Conservation (phyloP, 2,329 filamentous ascomycete species). For the Aspergillus persii region DNA sequence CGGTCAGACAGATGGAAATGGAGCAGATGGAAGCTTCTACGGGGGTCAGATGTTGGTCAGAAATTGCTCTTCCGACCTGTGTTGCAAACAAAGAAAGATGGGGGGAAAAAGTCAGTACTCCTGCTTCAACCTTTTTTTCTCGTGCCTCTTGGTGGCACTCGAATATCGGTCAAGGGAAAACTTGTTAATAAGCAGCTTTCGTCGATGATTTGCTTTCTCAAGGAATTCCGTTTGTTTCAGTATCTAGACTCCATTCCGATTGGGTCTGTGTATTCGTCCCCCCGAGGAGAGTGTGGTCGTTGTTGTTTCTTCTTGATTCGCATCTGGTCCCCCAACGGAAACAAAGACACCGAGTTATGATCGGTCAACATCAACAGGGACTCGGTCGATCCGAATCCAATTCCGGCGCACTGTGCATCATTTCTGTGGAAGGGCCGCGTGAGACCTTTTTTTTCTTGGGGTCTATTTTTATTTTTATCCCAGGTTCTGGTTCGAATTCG, state of each 20-base stretch:
- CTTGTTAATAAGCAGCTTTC: background rate
- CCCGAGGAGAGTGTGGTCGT: background rate
- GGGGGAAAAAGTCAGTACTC: too few relatives aligned
- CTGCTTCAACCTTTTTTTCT: background rate
- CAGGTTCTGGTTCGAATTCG: background rate
- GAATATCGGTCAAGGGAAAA: background rate
- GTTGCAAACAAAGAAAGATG: background rate
- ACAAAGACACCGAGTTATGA: background rate
- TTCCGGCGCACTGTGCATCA: background rate
- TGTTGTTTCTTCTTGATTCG: slow-evolving; percentile 10
- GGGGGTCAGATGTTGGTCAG: too few relatives aligned
- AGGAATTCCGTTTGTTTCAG: slow-evolving; percentile 2
- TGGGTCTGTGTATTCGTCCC: background rate
- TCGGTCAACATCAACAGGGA: background rate
- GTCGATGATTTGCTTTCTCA: background rate
- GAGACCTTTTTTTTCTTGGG: background rate
- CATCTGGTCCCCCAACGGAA: slow-evolving; percentile 1
- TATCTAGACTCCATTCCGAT: slow-evolving; percentile 4
- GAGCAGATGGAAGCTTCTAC: background rate
- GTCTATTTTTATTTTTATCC: background rate
- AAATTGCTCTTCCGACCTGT: background rate
- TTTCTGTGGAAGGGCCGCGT: background rate
- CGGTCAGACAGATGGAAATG: background rate
- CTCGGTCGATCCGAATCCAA: background rate
- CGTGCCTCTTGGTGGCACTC: background rate